A percentile compares a stretch with the other conserved stretches of the same genome.
These are phyloP conservation scores for Trichopus zeylanicus DNA, from an alignment of 116 monocot species.

Conservation along the genomic window DNA sequence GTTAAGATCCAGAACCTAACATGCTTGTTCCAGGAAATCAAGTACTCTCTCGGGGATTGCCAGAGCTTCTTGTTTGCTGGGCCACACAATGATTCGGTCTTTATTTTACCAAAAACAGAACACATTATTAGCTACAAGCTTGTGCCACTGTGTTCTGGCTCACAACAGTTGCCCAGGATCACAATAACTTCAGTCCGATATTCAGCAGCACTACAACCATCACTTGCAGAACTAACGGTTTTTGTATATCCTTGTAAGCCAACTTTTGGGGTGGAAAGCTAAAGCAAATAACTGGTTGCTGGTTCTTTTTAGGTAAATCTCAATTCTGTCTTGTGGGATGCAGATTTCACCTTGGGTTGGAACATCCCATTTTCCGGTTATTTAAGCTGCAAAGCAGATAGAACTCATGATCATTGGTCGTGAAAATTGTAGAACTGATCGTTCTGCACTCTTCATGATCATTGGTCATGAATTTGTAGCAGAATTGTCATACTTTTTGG, in stretches of 20 bases:
- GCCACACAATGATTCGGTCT: slow-evolving; percentile 49
- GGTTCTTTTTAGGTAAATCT: not conserved
- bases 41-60: slow-evolving; percentile 70
- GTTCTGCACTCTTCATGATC: too few relatives aligned
- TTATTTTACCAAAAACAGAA: slow-evolving; percentile 71
- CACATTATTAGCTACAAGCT: slow-evolving; percentile 60
- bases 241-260: slow-evolving; percentile 86
- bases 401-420: too few relatives aligned
- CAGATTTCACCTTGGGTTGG: too few relatives aligned
- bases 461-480: too few relatives aligned
- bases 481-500: too few relatives aligned
- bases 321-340: not conserved
- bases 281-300: not conserved
- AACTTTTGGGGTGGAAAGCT: not conserved
- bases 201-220: slow-evolving; percentile 54
- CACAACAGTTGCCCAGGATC: slow-evolving; percentile 57
- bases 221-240: slow-evolving; percentile 45
- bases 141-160: slow-evolving; percentile 67
- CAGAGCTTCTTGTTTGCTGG: slow-evolving; percentile 89
- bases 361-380: too few relatives aligned
- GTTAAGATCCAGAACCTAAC: slow-evolving; percentile 63
- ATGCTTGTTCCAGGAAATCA: slow-evolving; percentile 84
- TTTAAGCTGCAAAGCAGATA: too few relatives aligned
- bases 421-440: too few relatives aligned
- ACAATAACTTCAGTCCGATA: slow-evolving; percentile 69